Base-by-base conservation (phyloP, 805 yeast genomes). In the Pichia cephalocereana region DNA sequence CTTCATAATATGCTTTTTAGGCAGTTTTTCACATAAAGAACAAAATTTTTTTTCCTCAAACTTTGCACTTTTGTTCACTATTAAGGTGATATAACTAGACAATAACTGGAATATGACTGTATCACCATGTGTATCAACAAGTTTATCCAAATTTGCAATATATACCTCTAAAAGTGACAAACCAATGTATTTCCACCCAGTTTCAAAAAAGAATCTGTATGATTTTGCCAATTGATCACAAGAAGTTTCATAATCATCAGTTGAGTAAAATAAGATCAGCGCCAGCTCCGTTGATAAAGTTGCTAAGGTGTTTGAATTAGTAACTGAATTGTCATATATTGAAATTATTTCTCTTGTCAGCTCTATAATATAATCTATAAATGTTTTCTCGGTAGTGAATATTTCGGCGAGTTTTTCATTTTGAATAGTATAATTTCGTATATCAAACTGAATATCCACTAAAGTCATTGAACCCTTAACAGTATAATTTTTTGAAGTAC, bases 221-320 rank as follows among this genome's bases (percentile, higher is more conserved):
- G 93, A 80, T 9, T 80, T 77, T 38, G 79, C 77, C 12, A 91
- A 68, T 3, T 86, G 77, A 6, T 74, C 67, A 15, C 80, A 74
- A 1, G 96, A 83, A 41, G 75, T 74, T 37, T 72, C 71, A 55
- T 77, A 83, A 34, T 84, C 72, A 4, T 74, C 66, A 31, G 70
- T 67, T 2, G 52, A 51, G 38, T 50, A 82, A 50, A 83, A 80
- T 6, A 62, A 43, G 17, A 88, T 64, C 11, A 84, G 60, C 0
- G 95, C 96, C 46, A 88, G 72, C 53, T 91, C 96, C 8, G 86
- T 77, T 1, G 90, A 80, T 15, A 93, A 69, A 6, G 82, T 70
- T 57, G 86, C 90, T 8, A 85, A 81, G 0, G 87, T 74, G 52
- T 91, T 74, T 15, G 79, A 74, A 48, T 87, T 71, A 15, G 62